A percentile compares a stretch with the other conserved stretches of the same genome.
Evolutionary conservation across 2,329 filamentous ascomycete species (phyloP).

Genomic region (Xylaria sp.): DNA sequence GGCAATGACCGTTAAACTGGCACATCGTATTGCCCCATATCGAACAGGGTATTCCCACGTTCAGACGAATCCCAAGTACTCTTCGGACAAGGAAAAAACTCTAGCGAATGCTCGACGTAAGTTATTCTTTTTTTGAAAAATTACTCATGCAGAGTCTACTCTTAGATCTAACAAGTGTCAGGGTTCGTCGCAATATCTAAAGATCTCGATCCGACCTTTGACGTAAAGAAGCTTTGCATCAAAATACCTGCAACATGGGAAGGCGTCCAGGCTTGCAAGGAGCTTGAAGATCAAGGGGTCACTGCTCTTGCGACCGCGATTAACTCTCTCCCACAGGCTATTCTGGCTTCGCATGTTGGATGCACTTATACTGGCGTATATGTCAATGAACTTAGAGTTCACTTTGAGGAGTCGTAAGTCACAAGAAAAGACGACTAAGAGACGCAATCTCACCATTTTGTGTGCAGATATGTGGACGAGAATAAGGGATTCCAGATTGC

Average conservation of each 20-base stretch:
- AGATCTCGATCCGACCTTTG: constrained; percentile 19
- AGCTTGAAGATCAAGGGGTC: constrained; percentile 13
- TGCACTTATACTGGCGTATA: constrained; percentile 17
- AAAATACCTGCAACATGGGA: constrained; percentile 25
- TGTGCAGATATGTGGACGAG: not conserved
- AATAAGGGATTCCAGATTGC: constrained; percentile 4
- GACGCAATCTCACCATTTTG: not conserved
- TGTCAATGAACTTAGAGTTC: constrained; percentile 21
- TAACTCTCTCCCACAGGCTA: constrained; percentile 14
- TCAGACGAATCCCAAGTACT: constrained; percentile 25
- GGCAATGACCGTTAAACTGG: constrained; percentile 19
- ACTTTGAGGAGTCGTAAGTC: constrained; percentile 18
- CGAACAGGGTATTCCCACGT: constrained; percentile 19
- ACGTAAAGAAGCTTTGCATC: constrained; percentile 17
- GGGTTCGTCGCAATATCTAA: constrained; percentile 19
- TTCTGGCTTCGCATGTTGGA: constrained; percentile 2
- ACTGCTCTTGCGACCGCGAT: constrained; percentile 20
- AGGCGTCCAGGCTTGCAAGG: constrained; percentile 22
- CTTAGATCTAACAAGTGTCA: not conserved
- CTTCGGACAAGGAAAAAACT: constrained; percentile 8
- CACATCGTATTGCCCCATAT: constrained; percentile 23
- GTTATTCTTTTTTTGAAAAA: not conserved
- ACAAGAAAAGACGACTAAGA: not conserved
- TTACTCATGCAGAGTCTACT: not conserved
- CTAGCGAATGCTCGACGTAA: constrained; percentile 1